Evolutionary conservation across 2,329 filamentous ascomycete species (phyloP).

Genomic region (Colletotrichum incanum): DNA sequence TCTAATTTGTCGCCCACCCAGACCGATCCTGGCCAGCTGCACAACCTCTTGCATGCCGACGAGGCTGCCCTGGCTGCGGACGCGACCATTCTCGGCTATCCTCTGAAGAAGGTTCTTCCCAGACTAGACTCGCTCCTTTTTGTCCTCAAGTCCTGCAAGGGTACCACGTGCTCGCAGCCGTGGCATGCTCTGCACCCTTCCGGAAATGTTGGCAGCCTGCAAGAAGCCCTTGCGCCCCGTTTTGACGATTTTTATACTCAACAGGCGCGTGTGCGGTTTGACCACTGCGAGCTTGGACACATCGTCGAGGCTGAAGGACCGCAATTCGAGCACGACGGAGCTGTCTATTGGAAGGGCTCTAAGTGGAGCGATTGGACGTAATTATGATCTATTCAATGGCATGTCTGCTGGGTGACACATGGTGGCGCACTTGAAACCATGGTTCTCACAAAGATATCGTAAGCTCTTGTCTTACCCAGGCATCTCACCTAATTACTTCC

Average conservation of each 20-base stretch:
- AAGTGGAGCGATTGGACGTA: constrained; percentile 50
- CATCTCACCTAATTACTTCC: no score
- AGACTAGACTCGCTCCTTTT: constrained; percentile 72
- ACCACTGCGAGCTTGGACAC: constrained; percentile 70
- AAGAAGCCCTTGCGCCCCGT: constrained; percentile 62
- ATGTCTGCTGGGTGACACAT: background rate
- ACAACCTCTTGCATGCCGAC: constrained; percentile 47
- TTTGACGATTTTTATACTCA: constrained; percentile 69
- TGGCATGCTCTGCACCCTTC: constrained; percentile 70
- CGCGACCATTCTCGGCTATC: constrained; percentile 51
- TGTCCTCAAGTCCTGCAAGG: constrained; percentile 73
- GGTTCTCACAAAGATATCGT: background rate
- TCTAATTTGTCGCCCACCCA: constrained; percentile 46
- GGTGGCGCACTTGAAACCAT: background rate
- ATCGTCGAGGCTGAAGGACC: constrained; percentile 70
- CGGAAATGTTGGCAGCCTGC: constrained; percentile 65
- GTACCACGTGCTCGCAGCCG: constrained; percentile 65
- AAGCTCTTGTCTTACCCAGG: background rate
- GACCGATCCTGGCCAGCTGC: constrained; percentile 66
- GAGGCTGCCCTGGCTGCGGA: constrained; percentile 28
- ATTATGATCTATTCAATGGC: background rate
- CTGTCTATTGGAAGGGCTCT: constrained; percentile 47
- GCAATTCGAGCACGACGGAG: constrained; percentile 53
- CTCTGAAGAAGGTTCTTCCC: constrained; percentile 60
- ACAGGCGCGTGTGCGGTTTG: constrained; percentile 65